phyloP scores from a whole-genome alignment of 2,329 filamentous ascomycete species.

The Penicillium sp. region DNA sequence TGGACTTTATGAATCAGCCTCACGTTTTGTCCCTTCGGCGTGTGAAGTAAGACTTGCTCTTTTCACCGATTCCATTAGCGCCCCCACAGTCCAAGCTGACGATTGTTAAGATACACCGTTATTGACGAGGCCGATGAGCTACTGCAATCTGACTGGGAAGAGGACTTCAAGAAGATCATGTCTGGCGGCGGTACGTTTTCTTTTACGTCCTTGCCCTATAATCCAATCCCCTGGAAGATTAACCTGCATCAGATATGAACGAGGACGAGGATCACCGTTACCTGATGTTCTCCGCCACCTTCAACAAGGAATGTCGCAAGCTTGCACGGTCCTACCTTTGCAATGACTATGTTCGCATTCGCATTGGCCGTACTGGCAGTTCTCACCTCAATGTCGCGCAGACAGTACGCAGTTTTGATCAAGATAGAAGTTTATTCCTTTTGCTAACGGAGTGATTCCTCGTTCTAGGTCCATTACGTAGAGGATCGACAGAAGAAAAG shows the following conservation, averaged over 20 bases:
- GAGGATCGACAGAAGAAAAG: conserved; percentile 66
- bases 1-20: conserved; percentile 75
- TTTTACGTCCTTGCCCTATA: not conserved
- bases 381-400: conserved; percentile 81
- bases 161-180: conserved; percentile 72
- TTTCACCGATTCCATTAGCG: no score
- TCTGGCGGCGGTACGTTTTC: conserved; percentile 68
- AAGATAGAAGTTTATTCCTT: no score
- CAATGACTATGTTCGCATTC: conserved; percentile 71
- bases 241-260: conserved; percentile 60
- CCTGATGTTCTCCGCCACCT: conserved; percentile 92
- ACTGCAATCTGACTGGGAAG: conserved; percentile 73
- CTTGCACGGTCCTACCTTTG: conserved; percentile 75
- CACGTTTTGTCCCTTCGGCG: conserved; percentile 68
- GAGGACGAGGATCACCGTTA: conserved; percentile 66
- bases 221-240: not conserved
- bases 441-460: no score
- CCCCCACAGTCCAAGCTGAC: conserved; percentile 4
- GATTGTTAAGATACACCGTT: conserved; percentile 56
- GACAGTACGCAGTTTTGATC: conserved; percentile 41
- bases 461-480: conserved; percentile 66
- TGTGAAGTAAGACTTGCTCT: conserved; percentile 57
- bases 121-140: conserved; percentile 97
- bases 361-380: conserved; percentile 81
- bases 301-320: conserved; percentile 73